A percentile compares a stretch with the other conserved stretches of the same genome.
Conservation (phyloP, 495 filamentous ascomycete genomes). For the Podospora sp. region DNA sequence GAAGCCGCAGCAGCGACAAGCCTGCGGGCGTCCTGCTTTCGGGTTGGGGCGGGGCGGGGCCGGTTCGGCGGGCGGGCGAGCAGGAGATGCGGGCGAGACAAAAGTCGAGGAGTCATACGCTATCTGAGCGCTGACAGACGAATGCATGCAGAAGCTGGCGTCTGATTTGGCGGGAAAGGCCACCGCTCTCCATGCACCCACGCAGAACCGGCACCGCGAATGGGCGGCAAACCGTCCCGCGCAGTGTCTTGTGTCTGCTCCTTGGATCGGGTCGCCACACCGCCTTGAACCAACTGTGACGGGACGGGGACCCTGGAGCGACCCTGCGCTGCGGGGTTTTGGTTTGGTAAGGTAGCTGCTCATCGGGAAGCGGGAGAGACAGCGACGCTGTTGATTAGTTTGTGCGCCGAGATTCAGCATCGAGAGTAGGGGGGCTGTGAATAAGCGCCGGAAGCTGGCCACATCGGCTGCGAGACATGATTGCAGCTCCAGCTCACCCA, state of each 20-base stretch:
- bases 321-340: conserved; percentile 14
- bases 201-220: neutral
- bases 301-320: neutral
- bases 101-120: conserved; percentile 3
- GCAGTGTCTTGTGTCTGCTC: neutral
- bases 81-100: neutral
- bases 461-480: neutral
- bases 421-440: conserved; percentile 11
- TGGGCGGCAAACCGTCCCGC: conserved; percentile 3
- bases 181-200: neutral
- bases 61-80: neutral
- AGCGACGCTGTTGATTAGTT: neutral
- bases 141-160: conserved; percentile 10
- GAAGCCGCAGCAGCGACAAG: neutral
- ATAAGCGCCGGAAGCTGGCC: conserved; percentile 24
- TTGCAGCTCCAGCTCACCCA: conserved; percentile 10
- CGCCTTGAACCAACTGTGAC: conserved; percentile 7
- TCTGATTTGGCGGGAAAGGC: conserved; percentile 13
- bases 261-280: conserved; percentile 9
- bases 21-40: neutral
- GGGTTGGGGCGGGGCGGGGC: conserved; percentile 1
- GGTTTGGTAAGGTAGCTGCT: neutral
- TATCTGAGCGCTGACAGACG: conserved; percentile 2
- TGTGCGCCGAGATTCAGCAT: conserved; percentile 9
- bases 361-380: neutral